Evolutionary conservation across 2,329 filamentous ascomycete species (phyloP).

Genomic region (Penicillium sp.): DNA sequence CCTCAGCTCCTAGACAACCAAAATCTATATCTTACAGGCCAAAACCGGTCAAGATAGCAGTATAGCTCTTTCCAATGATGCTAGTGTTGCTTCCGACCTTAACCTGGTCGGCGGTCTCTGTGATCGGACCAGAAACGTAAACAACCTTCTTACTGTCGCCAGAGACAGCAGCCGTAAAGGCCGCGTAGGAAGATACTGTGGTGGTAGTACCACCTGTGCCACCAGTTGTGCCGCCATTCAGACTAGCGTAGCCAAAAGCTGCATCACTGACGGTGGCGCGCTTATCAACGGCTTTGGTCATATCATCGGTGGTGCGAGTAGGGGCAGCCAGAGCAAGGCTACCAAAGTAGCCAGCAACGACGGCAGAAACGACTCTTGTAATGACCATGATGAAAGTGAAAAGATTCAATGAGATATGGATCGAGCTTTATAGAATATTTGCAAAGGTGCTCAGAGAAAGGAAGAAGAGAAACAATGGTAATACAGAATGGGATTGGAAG

Average conservation of each 20-base stretch:
- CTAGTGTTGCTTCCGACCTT: slow-evolving; percentile 52
- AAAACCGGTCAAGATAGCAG: slow-evolving; percentile 56
- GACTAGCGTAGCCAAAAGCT: slow-evolving; percentile 47
- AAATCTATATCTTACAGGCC: slow-evolving; percentile 23
- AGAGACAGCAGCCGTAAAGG: slow-evolving; percentile 52
- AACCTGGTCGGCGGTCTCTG: slow-evolving; percentile 44
- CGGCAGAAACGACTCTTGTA: slow-evolving; percentile 3
- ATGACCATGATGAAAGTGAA: neutral
- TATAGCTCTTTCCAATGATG: slow-evolving; percentile 52
- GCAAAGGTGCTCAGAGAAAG: too few relatives aligned
- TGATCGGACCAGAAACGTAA: slow-evolving; percentile 49
- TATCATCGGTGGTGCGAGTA: slow-evolving; percentile 20
- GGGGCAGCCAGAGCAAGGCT: slow-evolving; percentile 28
- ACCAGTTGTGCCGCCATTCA: slow-evolving; percentile 56
- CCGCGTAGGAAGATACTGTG: slow-evolving; percentile 54
- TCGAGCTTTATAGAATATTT: too few relatives aligned
- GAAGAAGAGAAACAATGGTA: too few relatives aligned
- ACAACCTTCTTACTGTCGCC: slow-evolving; percentile 50
- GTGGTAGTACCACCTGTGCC: slow-evolving; percentile 56
- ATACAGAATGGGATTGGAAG: too few relatives aligned
- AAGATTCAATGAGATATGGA: too few relatives aligned
- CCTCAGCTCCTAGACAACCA: slow-evolving; percentile 5
- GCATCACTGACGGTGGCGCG: slow-evolving; percentile 8
- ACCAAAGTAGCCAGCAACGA: slow-evolving; percentile 23
- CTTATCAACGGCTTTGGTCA: slow-evolving; percentile 4